Evolutionary conservation across 768 basidiomycete genomes (phyloP).

Genomic region (Hypholoma sublateritium): DNA sequence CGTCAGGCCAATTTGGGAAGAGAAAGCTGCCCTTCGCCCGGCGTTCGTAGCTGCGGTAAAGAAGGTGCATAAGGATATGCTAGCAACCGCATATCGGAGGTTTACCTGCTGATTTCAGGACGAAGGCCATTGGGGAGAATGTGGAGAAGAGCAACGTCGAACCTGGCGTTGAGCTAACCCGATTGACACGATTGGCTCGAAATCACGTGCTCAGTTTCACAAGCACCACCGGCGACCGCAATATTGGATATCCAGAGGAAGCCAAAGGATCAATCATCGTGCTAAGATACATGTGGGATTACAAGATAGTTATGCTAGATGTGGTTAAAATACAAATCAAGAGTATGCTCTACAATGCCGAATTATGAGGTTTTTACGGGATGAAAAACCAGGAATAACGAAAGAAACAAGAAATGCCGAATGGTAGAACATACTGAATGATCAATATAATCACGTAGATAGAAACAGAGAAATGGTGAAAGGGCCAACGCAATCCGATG

Average conservation of each 20-base stretch:
- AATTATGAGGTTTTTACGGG: slow-evolving; percentile 4
- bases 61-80: slow-evolving; percentile 1
- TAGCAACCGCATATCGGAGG: background rate
- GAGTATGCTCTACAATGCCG: slow-evolving; percentile 4
- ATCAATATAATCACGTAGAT: background rate
- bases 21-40: slow-evolving; percentile 43
- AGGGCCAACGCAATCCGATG: too few species aligned
- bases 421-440: background rate
- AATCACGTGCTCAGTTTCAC: slow-evolving; percentile 16
- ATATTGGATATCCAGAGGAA: background rate
- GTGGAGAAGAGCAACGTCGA: slow-evolving; percentile 6
- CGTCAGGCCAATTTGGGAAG: slow-evolving; percentile 42
- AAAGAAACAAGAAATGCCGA: background rate
- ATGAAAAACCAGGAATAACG: background rate
- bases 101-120: slow-evolving; percentile 36
- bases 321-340: slow-evolving; percentile 7
- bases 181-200: slow-evolving; percentile 18
- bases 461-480: background rate
- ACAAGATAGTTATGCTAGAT: slow-evolving; percentile 6
- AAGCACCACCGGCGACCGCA: background rate
- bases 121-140: slow-evolving; percentile 47
- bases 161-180: slow-evolving; percentile 12
- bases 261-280: background rate
- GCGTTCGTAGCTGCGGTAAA: slow-evolving; percentile 32
- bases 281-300: background rate